These are phyloP conservation scores for Cryptococcus neoformans DNA, from an alignment of 1,284 basidiomycete genomes.

Conservation along the genomic window DNA sequence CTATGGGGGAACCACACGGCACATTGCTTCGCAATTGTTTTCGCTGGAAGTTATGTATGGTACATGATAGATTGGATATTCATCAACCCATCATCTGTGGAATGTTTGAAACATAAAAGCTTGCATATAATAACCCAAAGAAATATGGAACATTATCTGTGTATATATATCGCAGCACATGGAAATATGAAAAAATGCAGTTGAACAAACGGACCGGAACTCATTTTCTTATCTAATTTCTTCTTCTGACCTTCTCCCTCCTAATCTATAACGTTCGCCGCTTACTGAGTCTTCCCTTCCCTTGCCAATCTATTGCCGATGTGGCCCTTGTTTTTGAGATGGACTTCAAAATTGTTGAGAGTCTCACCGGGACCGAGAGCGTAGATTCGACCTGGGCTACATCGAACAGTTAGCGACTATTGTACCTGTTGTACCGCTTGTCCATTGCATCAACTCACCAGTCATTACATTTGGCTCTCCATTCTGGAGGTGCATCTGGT, in stretches of 20 bases:
- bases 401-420: not conserved
- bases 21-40: too few species aligned
- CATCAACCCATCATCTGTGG: too few species aligned
- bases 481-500: conserved; percentile 61
- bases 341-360: conserved; percentile 87
- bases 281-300: conserved; percentile 11
- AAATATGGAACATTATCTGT: not conserved
- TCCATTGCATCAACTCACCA: conserved; percentile 53
- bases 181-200: not conserved
- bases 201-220: not conserved
- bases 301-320: conserved; percentile 57
- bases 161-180: not conserved
- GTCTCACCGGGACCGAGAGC: conserved; percentile 89
- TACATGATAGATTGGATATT: too few species aligned
- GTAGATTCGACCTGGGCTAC: conserved; percentile 65
- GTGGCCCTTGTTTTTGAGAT: conserved; percentile 74
- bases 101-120: not conserved
- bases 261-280: too few species aligned
- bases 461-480: conserved; percentile 91
- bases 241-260: not conserved
- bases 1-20: too few species aligned
- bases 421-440: not conserved
- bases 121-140: not conserved
- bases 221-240: not conserved
- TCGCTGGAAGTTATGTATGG: too few species aligned